Percentiles rank a stretch among this genome's conserved stretches.
phyloP scores from a whole-genome alignment of 192 early-diverging fungal genomes.

The Diversispora eburnea region DNA sequence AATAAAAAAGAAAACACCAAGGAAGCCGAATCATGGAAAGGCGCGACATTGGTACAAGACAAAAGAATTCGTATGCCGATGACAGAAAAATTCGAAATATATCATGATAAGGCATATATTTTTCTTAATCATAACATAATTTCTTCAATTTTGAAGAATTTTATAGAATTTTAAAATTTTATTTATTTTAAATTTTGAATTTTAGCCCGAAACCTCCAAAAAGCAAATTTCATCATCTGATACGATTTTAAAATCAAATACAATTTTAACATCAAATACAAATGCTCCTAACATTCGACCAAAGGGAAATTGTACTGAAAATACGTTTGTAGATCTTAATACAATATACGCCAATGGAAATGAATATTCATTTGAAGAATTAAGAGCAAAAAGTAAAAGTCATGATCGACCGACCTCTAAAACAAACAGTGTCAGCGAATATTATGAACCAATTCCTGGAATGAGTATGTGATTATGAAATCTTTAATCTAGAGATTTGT shows the following conservation, averaged over 20 bases:
- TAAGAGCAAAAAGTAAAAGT: background rate
- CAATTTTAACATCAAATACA: too few relatives aligned
- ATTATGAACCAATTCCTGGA: too few relatives aligned
- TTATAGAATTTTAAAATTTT: too few relatives aligned
- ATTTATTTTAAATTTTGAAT: too few relatives aligned
- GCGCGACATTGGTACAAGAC: slow-evolving; percentile 41
- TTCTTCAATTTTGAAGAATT: too few relatives aligned
- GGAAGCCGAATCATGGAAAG: slow-evolving; percentile 60
- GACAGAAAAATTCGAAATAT: slow-evolving; percentile 31
- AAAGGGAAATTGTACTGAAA: background rate
- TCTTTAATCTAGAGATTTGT: background rate
- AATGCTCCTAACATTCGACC: background rate
- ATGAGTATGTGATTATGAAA: too few relatives aligned
- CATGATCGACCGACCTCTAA: background rate
- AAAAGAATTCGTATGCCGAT: background rate
- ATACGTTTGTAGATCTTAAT: background rate
- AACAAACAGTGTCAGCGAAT: background rate
- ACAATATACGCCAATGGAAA: slow-evolving; percentile 4
- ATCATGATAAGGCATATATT: slow-evolving; percentile 29
- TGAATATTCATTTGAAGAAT: slow-evolving; percentile 27
- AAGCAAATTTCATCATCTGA: too few relatives aligned
- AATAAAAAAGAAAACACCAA: slow-evolving; percentile 69
- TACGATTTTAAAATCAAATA: too few relatives aligned
- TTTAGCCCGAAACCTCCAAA: too few relatives aligned
- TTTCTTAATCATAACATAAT: background rate